These are phyloP conservation scores for Sclerotiophoma versabilis DNA, from an alignment of 2,329 filamentous ascomycete species.

Conservation along the genomic window DNA sequence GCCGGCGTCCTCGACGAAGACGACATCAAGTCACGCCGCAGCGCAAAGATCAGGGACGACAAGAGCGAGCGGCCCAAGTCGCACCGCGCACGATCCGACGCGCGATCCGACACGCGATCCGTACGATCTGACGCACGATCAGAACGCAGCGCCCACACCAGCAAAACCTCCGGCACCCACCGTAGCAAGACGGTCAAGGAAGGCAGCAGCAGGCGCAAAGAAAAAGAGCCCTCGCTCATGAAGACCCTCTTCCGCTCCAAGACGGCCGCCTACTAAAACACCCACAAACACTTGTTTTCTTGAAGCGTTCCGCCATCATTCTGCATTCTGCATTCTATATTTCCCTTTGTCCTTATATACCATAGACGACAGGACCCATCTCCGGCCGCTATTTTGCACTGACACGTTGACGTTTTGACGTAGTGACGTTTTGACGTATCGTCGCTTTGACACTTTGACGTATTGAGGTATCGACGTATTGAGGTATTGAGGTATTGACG, in stretches of 20 bases:
- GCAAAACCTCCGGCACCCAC: conserved; percentile 33
- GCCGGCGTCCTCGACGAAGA: conserved; percentile 57
- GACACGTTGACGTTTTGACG: not conserved
- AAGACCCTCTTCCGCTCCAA: conserved; percentile 53
- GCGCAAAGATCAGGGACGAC: conserved; percentile 29
- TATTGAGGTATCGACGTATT: too few relatives aligned
- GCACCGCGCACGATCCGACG: conserved; percentile 28
- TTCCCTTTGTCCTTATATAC: conserved; percentile 5
- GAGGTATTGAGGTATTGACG: too few relatives aligned
- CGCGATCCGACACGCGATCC: conserved; percentile 31
- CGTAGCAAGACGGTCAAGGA: conserved; percentile 37
- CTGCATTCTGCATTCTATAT: conserved; percentile 4
- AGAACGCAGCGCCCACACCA: conserved; percentile 36
- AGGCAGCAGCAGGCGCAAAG: conserved; percentile 40
- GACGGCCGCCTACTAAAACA: conserved; percentile 25
- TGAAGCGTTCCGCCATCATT: conserved; percentile 9
- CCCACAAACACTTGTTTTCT: not conserved
- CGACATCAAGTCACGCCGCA: conserved; percentile 53
- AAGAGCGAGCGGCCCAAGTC: conserved; percentile 34
- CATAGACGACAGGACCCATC: conserved; percentile 8
- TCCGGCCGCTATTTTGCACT: conserved; percentile 5
- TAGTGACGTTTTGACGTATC: too few relatives aligned
- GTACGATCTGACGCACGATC: conserved; percentile 36
- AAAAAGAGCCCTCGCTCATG: conserved; percentile 53
- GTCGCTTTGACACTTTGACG: too few relatives aligned